Evolutionary conservation across 768 basidiomycete species (phyloP).

Genomic region (Clitopilus passeckerianus): DNA sequence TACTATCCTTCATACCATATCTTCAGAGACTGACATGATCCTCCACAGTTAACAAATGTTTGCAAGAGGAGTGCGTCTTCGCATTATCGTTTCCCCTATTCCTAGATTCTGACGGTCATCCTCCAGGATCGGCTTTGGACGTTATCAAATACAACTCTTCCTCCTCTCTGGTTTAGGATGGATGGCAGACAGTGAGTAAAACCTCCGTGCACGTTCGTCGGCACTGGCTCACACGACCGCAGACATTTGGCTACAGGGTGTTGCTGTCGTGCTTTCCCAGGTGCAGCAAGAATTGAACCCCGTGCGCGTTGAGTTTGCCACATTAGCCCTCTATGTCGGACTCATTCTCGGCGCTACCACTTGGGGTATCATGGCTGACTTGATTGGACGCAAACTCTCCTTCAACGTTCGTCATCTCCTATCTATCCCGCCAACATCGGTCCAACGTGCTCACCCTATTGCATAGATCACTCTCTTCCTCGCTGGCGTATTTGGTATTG

Average conservation of each 20-base stretch:
- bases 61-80: constrained; percentile 37
- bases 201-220: neutral
- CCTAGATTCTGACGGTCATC: neutral
- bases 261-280: constrained; percentile 40
- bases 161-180: constrained; percentile 42
- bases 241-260: constrained; percentile 44
- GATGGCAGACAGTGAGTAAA: constrained; percentile 41
- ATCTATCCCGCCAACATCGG: neutral
- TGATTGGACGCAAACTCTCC: constrained; percentile 40
- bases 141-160: constrained; percentile 45
- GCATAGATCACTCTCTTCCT: constrained; percentile 24
- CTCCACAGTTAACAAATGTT: constrained; percentile 34
- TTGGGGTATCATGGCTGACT: constrained; percentile 46
- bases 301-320: constrained; percentile 36
- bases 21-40: neutral
- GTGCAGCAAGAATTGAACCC: constrained; percentile 39
- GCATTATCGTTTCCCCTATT: neutral
- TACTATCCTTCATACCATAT: neutral
- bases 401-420: constrained; percentile 27
- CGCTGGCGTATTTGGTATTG: constrained; percentile 45
- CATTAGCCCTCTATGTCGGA: constrained; percentile 41
- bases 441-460: neutral
- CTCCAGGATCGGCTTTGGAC: constrained; percentile 42
- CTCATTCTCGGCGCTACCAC: constrained; percentile 42
- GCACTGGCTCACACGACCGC: neutral